Evolutionary conservation across 1,284 basidiomycete genomes (phyloP), one percentile per base, ranked within the genome.

Genomic region (Taiwanofungus camphoratus): DNA sequence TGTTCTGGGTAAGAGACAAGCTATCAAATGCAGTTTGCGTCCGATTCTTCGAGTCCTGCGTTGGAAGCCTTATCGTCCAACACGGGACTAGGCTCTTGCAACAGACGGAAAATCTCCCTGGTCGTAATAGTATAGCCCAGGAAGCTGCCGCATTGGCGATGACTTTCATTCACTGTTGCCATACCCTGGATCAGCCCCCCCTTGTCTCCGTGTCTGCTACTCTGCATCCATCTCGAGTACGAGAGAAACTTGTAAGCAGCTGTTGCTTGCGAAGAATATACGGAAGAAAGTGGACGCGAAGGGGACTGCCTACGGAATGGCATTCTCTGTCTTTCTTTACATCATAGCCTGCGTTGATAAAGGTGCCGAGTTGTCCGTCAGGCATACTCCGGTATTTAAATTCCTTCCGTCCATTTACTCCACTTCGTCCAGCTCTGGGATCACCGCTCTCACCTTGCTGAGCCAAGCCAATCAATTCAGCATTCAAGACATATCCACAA

Each of bases 141-240:
- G 35, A 15, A 9, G 18, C 16, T n/a, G 12, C 16, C 9, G 13
- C 18, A 9, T 9, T 34, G 8, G 32, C 32, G 9, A 34, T 19
- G 32, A 34, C 32, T 8, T 34, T 34, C 20, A 19, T 26, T 20
- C 26, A 9, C 26, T 29, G n/a, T n/a, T n/a, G n/a, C n/a, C n/a
- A n/a, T n/a, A n/a, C n/a, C n/a, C n/a, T n/a, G n/a, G n/a, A n/a
- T n/a, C n/a, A 29, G 8, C 26, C n/a, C n/a, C n/a, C 26, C 26
- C 9, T 9, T n/a, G 26, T 9, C n/a, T 8, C 8, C 9, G 26
- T 53, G 52, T 24, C 19, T 54, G 18, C 37, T 33, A 4, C 40
- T 53, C 26, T 34, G 45, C 5, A 53, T 52, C 2, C 53, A 56
- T 41, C 54, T 58, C 18, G 46, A 55, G 27, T 47, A 58, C 39